Evolutionary conservation across 345 rosid genomes (phyloP), one percentile per base, ranked within the genome.

Genomic region (Aquilaria yunnanensis): DNA sequence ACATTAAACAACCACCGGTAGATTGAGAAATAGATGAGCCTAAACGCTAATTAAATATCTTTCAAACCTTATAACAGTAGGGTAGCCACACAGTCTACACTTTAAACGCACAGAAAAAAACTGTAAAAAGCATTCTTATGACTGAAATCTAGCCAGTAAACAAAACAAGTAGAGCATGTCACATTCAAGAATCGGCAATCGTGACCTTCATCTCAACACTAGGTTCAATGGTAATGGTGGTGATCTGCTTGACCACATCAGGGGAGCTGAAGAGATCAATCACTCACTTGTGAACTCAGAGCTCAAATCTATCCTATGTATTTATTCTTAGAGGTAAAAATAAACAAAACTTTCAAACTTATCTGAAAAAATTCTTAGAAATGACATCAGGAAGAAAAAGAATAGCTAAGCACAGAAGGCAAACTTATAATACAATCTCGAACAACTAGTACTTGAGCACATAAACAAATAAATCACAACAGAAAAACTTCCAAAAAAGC

Each of bases 121-220:
- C 1, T 37, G 43, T 0, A 37, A 37, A 37, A 0, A 1, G 7
- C 43, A 37, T 37, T 37, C 43, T 37, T 37, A 56, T 14, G 41
- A 60, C 30, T 47, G 47, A 65, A 41, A 52, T 65, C 58, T 29
- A 9, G 16, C 6, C 14, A 59, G 48, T 49, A 51, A 71, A 55
- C 23, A 54, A 69, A 66, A 54, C 34, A 23, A 32, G 10, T 13
- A 41, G 43, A 48, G 65, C 9, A 14, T 9, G 41, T 30, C 8
- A 16, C 56, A 62, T 70, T 69, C 51, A 74, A 23, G 79, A 79
- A 51, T 81, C 87, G 0, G 92, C 87, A 62, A 86, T 86, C 6
- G 87, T 86, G 55, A 86, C 89, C 65, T 86, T 89, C 14, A 83
- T 89, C 74, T 83, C 87, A 14, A 86, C 92, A 69, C 92, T 87